Conservation (phyloP, 1,139 yeast genomes). For the Casaregolazyma suthepensis region DNA sequence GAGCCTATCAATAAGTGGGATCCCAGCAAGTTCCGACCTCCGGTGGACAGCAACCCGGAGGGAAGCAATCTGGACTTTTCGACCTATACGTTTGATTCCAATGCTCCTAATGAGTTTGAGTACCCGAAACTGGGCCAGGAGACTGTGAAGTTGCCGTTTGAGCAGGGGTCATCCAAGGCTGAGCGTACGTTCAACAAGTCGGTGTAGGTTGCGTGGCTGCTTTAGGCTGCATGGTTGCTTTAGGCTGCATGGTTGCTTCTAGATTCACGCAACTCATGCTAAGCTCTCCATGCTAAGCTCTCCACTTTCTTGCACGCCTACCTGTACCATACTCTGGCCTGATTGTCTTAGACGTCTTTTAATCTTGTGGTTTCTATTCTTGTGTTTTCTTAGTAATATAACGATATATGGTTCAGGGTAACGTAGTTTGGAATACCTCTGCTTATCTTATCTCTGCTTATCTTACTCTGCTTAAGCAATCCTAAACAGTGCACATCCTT, state of each 20-base stretch:
- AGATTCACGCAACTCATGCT: too few relatives aligned
- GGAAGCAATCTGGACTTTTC: conserved; percentile 31
- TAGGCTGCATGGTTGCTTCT: too few relatives aligned
- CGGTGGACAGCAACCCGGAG: conserved; percentile 36
- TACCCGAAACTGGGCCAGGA: conserved; percentile 16
- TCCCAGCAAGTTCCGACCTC: conserved; percentile 38
- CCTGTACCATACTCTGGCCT: not conserved
- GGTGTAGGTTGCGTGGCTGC: not conserved
- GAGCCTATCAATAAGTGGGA: conserved; percentile 37
- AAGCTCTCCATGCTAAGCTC: too few relatives aligned
- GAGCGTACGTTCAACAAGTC: conserved; percentile 16
- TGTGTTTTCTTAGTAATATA: not conserved
- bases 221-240: too few relatives aligned
- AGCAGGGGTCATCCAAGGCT: conserved; percentile 10
- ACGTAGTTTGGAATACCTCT: too few relatives aligned
- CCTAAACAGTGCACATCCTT: not conserved
- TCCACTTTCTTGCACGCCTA: not conserved
- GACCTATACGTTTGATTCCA: conserved; percentile 21
- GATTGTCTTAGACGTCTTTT: not conserved
- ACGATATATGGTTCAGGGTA: too few relatives aligned
- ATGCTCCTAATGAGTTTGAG: conserved; percentile 16
- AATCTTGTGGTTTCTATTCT: not conserved
- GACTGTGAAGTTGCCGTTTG: conserved; percentile 15
- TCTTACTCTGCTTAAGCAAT: too few relatives aligned
- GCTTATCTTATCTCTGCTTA: too few relatives aligned